Base-by-base conservation (phyloP, 2,329 filamentous ascomycete species). In the Xylaria sp. region DNA sequence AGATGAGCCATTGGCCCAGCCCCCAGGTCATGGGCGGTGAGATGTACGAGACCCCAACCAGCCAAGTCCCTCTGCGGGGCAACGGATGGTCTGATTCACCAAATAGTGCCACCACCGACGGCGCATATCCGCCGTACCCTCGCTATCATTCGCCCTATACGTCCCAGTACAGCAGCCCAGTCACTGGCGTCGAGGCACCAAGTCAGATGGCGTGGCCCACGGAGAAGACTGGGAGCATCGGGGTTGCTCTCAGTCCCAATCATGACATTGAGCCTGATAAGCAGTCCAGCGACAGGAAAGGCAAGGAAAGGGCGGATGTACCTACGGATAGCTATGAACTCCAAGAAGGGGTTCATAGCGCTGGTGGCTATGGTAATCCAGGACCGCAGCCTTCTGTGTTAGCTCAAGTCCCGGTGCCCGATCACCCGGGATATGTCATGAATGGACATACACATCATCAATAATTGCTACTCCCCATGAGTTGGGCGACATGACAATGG, bases 81-180 rank as follows among this genome's bases (percentile, higher is more conserved):
- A 75, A 77, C 18, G 75, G 77, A 35, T 85, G 82, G 81, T 79
- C 80, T 23, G 79, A 82, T 63, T 83, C 79, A 30, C 83, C 78
- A 59, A 81, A 78, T 51, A 75, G 74, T 1, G 69, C 69, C 49
- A 75, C 75, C 1, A 76, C 79, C 51, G 61, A 62, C 2, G 55
- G 61, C 18, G 44, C 58, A 11, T 63, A 72, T 72, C 60, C 66
- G 23, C 23, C 49, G 0, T 77, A 75, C 63, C 72, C 75, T 0
- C 77, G 75, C 5, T 83, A 85, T 71, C 79, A 84, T 63, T 85
- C 82, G 2, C 84, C 84, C 0, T 87, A 86, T 67, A 78, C 76
- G 18, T 84, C 82, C 47, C 81, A 84, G 60, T 86, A 79, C 72
- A 83, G 76, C 70, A 85, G 82, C 66, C 84, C 84, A 0, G 76